These are phyloP conservation scores for Aphanoascus verrucosus DNA, from an alignment of 2,329 filamentous ascomycete genomes.

Conservation along the genomic window DNA sequence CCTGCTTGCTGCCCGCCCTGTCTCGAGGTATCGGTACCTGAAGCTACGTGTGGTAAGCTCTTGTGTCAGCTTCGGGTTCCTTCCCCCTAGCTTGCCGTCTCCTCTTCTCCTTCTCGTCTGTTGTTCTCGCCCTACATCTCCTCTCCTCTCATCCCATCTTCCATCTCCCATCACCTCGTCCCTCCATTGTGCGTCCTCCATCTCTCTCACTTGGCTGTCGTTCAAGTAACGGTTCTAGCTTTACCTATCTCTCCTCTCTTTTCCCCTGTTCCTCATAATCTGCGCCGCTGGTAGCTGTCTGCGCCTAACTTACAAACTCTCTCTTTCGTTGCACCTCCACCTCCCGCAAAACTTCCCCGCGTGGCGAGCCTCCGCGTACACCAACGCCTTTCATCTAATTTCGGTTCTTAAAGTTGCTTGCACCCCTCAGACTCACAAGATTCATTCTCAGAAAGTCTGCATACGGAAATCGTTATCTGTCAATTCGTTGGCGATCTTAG, in stretches of 20 bases:
- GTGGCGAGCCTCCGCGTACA: not conserved
- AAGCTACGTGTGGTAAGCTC: constrained; percentile 4
- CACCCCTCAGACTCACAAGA: not conserved
- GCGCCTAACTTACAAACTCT: not conserved
- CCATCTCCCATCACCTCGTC: not conserved
- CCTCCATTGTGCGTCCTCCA: not conserved
- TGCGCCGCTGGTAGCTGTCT: not conserved
- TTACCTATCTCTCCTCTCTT: not conserved
- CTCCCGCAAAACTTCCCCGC: not conserved
- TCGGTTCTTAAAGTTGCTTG: not conserved
- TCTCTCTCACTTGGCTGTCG: not conserved
- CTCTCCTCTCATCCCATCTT: not conserved
- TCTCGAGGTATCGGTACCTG: not conserved
- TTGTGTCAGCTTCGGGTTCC: not conserved
- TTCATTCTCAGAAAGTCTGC: not conserved
- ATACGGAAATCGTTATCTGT: not conserved
- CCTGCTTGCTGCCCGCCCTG: not conserved
- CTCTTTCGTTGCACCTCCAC: not conserved
- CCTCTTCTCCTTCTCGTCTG: not conserved
- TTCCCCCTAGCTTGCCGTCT: constrained; percentile 1
- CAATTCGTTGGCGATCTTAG: not conserved
- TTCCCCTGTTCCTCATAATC: not conserved
- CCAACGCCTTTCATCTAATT: not conserved
- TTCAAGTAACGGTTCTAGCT: not conserved
- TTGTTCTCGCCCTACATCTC: not conserved